Evolutionary conservation across 1,284 basidiomycete genomes (phyloP), one percentile per base, ranked within the genome.

Genomic region (Tilletia walkeri): DNA sequence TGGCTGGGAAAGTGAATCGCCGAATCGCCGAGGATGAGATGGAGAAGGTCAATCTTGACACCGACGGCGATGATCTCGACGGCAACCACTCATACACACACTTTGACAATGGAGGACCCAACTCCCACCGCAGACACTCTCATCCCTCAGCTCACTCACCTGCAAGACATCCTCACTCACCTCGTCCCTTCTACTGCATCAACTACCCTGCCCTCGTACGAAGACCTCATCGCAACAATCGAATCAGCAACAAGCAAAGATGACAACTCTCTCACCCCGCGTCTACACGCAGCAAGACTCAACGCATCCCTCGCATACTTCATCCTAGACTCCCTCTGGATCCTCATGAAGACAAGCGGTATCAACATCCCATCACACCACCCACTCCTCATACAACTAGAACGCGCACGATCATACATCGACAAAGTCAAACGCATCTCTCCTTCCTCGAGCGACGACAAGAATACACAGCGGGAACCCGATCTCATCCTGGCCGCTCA

Each of bases 341-440:
- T 63, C 36, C 59, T 63, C 59, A 63, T 63, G 59, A 63, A 63
- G 59, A 63, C 59, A 12, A 34, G 59, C 59, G 59, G 59, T 4
- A 63, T 63, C 59, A n/a, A 24, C 4, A 24, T 63, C 3, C 36
- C 59, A 18, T 12, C 30, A 20, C 59, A 63, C 36, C 59, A 63
- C n/a, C 59, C 59, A 4, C 30, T 63, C 38, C 30, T 39, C 36
- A 34, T 34, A 34, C 36, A 63, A 63, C 59, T 63, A 34, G 59
- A 63, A n/a, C 34, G 59, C 36, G 59, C 59, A 16, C 30, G 59
- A 6, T 4, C 5, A 6, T 63, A 63, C 16, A 9, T 63, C 36
- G 59, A 63, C 14, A 63, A 63, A 38, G 59, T 63, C 59, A 63
- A 63, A 38, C 30, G 36, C 12, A 18, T 18, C 50, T 18, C 18